These are phyloP conservation scores for Fagopyrum homotropicum DNA, from an alignment of 148 eudicot genomes.

Conservation along the genomic window DNA sequence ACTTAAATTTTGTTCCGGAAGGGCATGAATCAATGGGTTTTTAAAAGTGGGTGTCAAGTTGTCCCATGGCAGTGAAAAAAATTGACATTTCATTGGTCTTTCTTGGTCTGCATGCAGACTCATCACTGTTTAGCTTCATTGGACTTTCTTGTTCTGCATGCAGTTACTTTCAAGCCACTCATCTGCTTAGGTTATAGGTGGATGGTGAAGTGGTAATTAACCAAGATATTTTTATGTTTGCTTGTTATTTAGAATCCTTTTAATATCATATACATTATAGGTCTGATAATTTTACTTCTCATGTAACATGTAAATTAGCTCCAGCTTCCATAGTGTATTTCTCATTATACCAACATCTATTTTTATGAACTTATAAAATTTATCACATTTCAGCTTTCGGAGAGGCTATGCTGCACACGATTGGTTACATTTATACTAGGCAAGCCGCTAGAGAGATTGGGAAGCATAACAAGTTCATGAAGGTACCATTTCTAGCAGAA, in stretches of 20 bases:
- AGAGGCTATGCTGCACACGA: conserved; percentile 91
- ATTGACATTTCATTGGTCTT: neutral
- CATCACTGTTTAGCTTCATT: too few species aligned
- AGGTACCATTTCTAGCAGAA: conserved; percentile 87
- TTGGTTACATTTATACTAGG: conserved; percentile 90
- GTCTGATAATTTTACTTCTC: neutral
- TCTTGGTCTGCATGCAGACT: too few species aligned
- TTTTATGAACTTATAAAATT: conserved; percentile 7
- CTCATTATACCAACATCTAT: neutral
- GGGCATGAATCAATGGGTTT: neutral
- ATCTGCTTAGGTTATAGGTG: too few species aligned
- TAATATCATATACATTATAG: neutral
- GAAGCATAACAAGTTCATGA: conserved; percentile 60
- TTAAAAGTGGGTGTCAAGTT: neutral
- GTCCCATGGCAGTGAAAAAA: neutral
- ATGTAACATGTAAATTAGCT: neutral
- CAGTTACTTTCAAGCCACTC: too few species aligned
- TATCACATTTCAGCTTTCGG: conserved; percentile 58
- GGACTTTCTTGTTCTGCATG: too few species aligned
- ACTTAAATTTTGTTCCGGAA: neutral
- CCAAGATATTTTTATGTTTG: too few species aligned
- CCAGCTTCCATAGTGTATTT: neutral
- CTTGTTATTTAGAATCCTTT: neutral
- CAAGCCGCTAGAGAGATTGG: conserved; percentile 82
- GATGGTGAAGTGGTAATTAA: too few species aligned